Evolutionary conservation across 768 basidiomycete species (phyloP).

Genomic region (Galerina marginata): DNA sequence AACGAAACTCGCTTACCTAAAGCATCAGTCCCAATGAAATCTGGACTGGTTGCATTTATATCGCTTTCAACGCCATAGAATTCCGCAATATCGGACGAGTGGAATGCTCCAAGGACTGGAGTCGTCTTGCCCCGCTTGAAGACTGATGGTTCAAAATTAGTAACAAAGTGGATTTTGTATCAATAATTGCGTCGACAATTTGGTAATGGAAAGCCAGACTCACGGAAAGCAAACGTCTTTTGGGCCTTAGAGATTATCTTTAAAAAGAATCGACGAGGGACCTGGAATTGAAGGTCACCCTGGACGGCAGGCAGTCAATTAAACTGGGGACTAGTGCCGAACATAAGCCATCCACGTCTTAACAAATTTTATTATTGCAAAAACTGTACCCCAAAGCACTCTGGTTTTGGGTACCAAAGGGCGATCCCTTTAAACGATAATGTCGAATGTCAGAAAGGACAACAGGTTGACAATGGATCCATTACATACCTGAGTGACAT

Average conservation of each 20-base stretch:
- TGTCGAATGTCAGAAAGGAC: background rate
- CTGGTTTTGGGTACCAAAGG: conserved; percentile 22
- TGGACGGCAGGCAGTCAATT: conserved; percentile 44
- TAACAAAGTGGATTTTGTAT: background rate
- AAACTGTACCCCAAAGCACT: conserved; percentile 23
- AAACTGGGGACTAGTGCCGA: conserved; percentile 37
- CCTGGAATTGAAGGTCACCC: conserved; percentile 42
- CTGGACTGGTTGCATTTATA: background rate
- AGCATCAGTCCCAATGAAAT: conserved; percentile 17
- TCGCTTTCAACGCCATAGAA: background rate
- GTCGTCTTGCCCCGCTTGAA: conserved; percentile 1
- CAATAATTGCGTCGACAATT: no score
- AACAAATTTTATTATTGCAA: background rate
- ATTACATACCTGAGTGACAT: conserved; percentile 19
- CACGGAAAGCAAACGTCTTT: conserved; percentile 39
- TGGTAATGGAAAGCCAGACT: conserved; percentile 10
- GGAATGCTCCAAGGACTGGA: conserved; percentile 3
- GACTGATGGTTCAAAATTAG: background rate
- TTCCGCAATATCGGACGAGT: conserved; percentile 11
- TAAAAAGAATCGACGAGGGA: conserved; percentile 40
- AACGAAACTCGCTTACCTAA: conserved; percentile 7
- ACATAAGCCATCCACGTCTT: no score
- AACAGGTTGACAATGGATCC: background rate
- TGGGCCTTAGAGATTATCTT: conserved; percentile 33
- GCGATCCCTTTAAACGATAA: conserved; percentile 18